Base-by-base conservation (phyloP, 768 basidiomycete species). In the Pleurotus giganteus region DNA sequence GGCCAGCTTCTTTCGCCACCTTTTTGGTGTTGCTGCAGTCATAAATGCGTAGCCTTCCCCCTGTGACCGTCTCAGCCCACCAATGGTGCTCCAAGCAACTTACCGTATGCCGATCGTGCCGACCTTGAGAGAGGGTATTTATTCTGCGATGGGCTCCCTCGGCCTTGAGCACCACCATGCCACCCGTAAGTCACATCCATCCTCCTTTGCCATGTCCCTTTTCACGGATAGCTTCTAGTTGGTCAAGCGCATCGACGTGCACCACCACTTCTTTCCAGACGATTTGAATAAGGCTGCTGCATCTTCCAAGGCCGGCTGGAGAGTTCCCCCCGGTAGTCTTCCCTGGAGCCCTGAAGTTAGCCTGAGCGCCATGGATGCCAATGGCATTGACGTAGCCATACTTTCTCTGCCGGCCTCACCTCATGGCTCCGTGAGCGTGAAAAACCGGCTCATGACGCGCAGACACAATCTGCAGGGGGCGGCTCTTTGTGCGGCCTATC, bases 211-310 rank as follows among this genome's bases (percentile, higher is more conserved):
- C n/a, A n/a, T n/a, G 39, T n/a, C 6, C 39, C 17, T 8, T 41
- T 21, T 41, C 19, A 13, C 15, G 8, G 5, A n/a, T 41, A 13
- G 8, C 15, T 19, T 47, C 28, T 15, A 45, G 34, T 26, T 39
- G 24, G 61, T 61, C 43, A 66, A 56, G 23, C 65, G 74, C 57
- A 74, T 91, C 60, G 89, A 91, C 65, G 69, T 89, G n/a, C 89
- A 91, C 63, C 89, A 90, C 68, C 89, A 91, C 63, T 82, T 82
- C 63, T 89, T 90, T 61, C 78, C 85, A 2, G 64, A 76, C 13
- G 71, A 76, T 44, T 66, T 83, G 43, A 57, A 75, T 57, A 86
- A 88, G 60, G 67, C 62, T 24, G 69, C 69, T 23, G 67, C 67
- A 34, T 82, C 81, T 56, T 56, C 64, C 9, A 62, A 71, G 9